Evolutionary conservation across 345 rosid species (phyloP).

Genomic region (Ceriops decandra): DNA sequence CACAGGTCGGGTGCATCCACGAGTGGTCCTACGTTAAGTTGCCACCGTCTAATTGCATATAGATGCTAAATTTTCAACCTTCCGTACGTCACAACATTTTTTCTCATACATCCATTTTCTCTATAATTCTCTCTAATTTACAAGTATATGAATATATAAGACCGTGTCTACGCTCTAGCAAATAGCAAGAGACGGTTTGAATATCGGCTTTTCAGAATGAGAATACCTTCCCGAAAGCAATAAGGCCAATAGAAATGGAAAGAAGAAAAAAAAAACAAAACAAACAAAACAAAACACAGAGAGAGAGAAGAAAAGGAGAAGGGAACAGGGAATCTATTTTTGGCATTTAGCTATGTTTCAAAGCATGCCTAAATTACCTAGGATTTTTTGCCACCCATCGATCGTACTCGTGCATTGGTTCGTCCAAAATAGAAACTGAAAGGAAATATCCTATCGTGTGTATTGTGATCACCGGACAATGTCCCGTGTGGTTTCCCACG

Average conservation of each 20-base stretch:
- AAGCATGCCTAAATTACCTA: constrained; percentile 15
- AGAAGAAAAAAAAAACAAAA: not conserved
- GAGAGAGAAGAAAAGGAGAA: not conserved
- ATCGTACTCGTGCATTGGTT: not conserved
- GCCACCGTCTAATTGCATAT: too few species aligned
- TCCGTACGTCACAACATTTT: too few species aligned
- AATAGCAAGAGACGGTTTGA: too few species aligned
- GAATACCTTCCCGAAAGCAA: not conserved
- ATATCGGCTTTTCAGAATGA: not conserved
- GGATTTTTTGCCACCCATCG: constrained; percentile 7
- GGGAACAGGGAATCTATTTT: not conserved
- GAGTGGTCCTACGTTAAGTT: too few species aligned
- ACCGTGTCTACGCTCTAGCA: too few species aligned
- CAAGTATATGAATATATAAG: too few species aligned
- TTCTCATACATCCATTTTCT: too few species aligned
- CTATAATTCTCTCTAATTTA: too few species aligned
- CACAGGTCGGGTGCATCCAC: too few species aligned
- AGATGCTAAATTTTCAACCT: too few species aligned
- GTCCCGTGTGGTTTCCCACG: constrained; percentile 3
- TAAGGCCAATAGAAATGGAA: not conserved
- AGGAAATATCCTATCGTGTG: not conserved
- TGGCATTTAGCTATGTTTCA: constrained; percentile 19
- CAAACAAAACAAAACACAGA: too few species aligned
- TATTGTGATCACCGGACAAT: too few species aligned
- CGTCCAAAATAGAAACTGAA: constrained; percentile 16